Conservation (phyloP, 1,139 yeast genomes). For the Yamadazyma membranifaciens region DNA sequence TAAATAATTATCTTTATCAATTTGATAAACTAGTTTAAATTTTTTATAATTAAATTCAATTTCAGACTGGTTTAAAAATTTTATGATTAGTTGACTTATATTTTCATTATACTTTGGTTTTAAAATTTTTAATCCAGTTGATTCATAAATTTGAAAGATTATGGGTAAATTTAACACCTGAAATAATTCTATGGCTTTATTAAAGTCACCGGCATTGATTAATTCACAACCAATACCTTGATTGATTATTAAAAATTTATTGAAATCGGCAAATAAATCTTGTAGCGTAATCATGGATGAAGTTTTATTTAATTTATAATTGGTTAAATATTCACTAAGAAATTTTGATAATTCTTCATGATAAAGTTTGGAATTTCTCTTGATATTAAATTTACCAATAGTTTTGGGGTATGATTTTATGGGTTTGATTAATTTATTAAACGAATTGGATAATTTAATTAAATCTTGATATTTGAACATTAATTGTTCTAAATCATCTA, state of each 20-base stretch:
- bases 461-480: constrained; percentile 79
- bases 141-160: constrained; percentile 27
- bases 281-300: constrained; percentile 44
- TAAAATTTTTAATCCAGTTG: constrained; percentile 36
- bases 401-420: constrained; percentile 8
- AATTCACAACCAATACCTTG: constrained; percentile 45
- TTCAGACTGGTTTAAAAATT: constrained; percentile 25
- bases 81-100: constrained; percentile 25
- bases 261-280: constrained; percentile 44
- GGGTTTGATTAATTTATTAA: constrained; percentile 33
- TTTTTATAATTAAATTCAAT: constrained; percentile 25
- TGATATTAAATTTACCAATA: constrained; percentile 33
- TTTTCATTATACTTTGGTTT: constrained; percentile 21
- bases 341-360: constrained; percentile 45
- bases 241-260: constrained; percentile 32
- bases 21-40: constrained; percentile 20
- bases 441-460: constrained; percentile 51
- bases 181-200: constrained; percentile 29
- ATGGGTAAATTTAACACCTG: constrained; percentile 35
- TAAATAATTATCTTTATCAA: constrained; percentile 26
- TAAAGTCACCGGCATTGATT: constrained; percentile 31
- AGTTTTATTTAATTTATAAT: constrained; percentile 25
- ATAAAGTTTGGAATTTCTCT: constrained; percentile 29
- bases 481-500: constrained; percentile 74
- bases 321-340: constrained; percentile 50